Evolutionary conservation across 257 asterid species (phyloP), one percentile per base, ranked within the genome.

Genomic region (Solanum sejunctum): DNA sequence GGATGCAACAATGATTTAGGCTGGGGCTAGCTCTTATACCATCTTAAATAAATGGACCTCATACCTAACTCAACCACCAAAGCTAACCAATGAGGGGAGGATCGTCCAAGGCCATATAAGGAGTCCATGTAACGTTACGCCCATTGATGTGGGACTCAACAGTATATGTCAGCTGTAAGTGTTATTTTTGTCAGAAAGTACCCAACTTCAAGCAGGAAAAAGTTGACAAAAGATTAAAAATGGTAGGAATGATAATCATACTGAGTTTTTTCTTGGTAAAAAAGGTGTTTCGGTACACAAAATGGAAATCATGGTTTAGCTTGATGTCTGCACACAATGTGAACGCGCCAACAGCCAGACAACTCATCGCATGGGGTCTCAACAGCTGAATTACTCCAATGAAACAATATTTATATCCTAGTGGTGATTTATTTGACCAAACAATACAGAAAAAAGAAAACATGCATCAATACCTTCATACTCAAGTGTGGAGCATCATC

Each of bases 401-500:
- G 18, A 17, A 26, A 77, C 15, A 52, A 49, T 26, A 32, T 73
- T 12, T 73, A 21, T 47, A 73, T 47, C n/a, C 41, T 77, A 77
- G 63, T 51, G 82, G 63, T 77, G 16, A 51, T 77, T 77, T 47
- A 41, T 77, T 51, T 23, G 45, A 63, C 10, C 23, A 39, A 56
- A 81, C 52, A 47, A 32, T 26, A 21, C 51, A 58, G 70, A 70
- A 77, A 51, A 77, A 26, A 36, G 41, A 36, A 8, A 77, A 23
- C 8, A 23, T 21, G 55, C 47, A 57, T 63, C 32, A 70, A 67
- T 91, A 95, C 99, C 98, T 86, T 69, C 97, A 97, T 87, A 90
- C 83, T 93, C 54, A 95, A 85, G 92, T 97, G 97, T 82, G 99
- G 99, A 58, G 99, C 96, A 92, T 97, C 98, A 88, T 93, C 98